A percentile compares a stretch with the other conserved stretches of the same genome.
phyloP scores from a whole-genome alignment of 2,329 filamentous ascomycete genomes.

The Eutypella sp. region DNA sequence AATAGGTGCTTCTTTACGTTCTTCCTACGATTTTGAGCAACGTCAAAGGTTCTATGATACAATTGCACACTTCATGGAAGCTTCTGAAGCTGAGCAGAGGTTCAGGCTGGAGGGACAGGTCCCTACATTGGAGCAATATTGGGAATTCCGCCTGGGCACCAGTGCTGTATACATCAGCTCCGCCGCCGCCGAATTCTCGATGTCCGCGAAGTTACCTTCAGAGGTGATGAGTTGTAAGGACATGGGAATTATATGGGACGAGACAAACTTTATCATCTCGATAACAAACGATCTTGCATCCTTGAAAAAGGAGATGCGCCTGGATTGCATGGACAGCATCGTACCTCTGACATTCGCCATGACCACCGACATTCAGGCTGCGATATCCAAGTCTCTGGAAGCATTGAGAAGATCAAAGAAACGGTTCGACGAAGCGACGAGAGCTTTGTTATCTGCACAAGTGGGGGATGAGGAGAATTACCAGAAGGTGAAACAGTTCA shows the following conservation, averaged over 20 bases:
- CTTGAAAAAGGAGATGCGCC: slow-evolving; percentile 13
- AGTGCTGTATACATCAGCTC: slow-evolving; percentile 16
- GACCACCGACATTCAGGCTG: background rate
- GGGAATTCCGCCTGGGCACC: slow-evolving; percentile 17
- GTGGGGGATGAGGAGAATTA: background rate
- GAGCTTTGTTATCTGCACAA: background rate
- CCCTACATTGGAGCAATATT: slow-evolving; percentile 17
- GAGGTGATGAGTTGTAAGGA: slow-evolving; percentile 7
- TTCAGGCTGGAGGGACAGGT: slow-evolving; percentile 8
- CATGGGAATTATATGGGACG: slow-evolving; percentile 15
- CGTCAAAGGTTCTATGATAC: slow-evolving; percentile 13
- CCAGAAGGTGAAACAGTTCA: slow-evolving; percentile 2
- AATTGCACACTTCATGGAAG: slow-evolving; percentile 14
- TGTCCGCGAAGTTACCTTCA: slow-evolving; percentile 5
- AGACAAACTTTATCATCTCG: slow-evolving; percentile 17
- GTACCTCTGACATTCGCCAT: slow-evolving; percentile 4
- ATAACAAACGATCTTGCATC: slow-evolving; percentile 20
- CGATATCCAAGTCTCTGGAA: background rate
- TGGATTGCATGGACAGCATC: slow-evolving; percentile 6
- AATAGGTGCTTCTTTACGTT: slow-evolving; percentile 13
- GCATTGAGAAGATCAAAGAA: slow-evolving; percentile 1
- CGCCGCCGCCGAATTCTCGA: slow-evolving; percentile 15
- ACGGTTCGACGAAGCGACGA: slow-evolving; percentile 5
- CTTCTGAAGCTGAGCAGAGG: slow-evolving; percentile 15
- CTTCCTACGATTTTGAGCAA: slow-evolving; percentile 10